phyloP scores from a whole-genome alignment of 345 rosid species.

The Capsella bursapastoris region DNA sequence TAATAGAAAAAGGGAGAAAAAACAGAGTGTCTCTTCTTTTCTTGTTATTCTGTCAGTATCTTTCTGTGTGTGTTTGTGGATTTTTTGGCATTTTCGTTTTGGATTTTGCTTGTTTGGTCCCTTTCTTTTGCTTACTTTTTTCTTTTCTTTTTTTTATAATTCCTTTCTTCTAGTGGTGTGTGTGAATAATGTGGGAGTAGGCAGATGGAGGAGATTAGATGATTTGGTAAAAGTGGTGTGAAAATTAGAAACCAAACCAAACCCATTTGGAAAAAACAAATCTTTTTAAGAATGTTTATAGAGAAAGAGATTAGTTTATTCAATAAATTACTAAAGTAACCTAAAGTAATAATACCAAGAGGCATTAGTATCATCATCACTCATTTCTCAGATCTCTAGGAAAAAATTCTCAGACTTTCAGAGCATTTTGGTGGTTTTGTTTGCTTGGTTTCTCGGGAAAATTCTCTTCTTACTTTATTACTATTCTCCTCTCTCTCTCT shows the following conservation, averaged over 20 bases:
- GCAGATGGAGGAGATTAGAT: slow-evolving; percentile 20
- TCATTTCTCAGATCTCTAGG: slow-evolving; percentile 84
- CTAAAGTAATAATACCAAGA: slow-evolving; percentile 4
- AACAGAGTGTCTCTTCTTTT: slow-evolving; percentile 38
- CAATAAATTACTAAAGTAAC: slow-evolving; percentile 8
- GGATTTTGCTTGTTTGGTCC: slow-evolving; percentile 56
- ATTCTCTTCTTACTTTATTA: slow-evolving; percentile 41
- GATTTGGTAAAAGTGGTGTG: slow-evolving; percentile 43
- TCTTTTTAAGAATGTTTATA: slow-evolving; percentile 30
- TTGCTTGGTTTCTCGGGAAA: slow-evolving; percentile 57
- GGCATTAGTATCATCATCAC: slow-evolving; percentile 13
- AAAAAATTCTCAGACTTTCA: slow-evolving; percentile 62
- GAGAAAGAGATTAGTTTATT: slow-evolving; percentile 2
- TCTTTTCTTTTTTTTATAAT: neutral
- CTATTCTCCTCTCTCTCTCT: slow-evolving; percentile 22
- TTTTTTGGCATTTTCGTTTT: slow-evolving; percentile 66
- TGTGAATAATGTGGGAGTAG: neutral
- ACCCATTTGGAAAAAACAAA: slow-evolving; percentile 30
- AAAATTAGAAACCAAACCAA: slow-evolving; percentile 50
- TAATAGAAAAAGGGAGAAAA: slow-evolving; percentile 3
- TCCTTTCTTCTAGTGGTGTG: slow-evolving; percentile 26
- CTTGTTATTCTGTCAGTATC: slow-evolving; percentile 48
- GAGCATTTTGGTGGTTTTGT: slow-evolving; percentile 44
- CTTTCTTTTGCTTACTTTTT: slow-evolving; percentile 28
- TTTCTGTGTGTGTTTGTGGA: slow-evolving; percentile 59